Conservation (phyloP, 192 early-diverging fungal genomes). For the Rhizophagus sp. region DNA sequence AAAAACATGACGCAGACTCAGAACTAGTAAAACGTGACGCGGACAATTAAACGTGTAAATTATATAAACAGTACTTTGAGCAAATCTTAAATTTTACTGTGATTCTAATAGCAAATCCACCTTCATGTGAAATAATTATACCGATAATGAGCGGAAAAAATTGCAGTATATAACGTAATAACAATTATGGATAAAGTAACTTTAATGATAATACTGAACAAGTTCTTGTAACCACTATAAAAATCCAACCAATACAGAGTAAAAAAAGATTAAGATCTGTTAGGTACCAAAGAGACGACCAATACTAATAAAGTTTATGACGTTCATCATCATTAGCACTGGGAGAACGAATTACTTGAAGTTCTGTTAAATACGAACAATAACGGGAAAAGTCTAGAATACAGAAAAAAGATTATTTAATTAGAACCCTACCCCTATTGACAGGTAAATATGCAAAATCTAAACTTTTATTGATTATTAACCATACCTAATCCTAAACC, state of each 20-base stretch:
- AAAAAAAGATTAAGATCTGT: too few relatives aligned
- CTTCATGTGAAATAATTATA: slow-evolving; percentile 84
- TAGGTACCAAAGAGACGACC: slow-evolving; percentile 79
- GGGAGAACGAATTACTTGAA: slow-evolving; percentile 78
- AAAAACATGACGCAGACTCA: too few relatives aligned
- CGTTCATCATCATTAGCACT: slow-evolving; percentile 83
- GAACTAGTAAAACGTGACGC: too few relatives aligned
- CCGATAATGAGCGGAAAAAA: slow-evolving; percentile 77
- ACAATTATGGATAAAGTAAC: slow-evolving; percentile 66
- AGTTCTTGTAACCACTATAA: slow-evolving; percentile 69
- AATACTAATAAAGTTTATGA: slow-evolving; percentile 84
- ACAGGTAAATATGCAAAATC: too few relatives aligned
- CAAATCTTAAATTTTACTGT: slow-evolving; percentile 92
- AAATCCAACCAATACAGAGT: slow-evolving; percentile 61
- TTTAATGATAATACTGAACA: slow-evolving; percentile 61
- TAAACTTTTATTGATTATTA: too few relatives aligned
- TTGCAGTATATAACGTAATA: slow-evolving; percentile 67
- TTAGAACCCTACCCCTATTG: too few relatives aligned
- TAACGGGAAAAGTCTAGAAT: slow-evolving; percentile 81
- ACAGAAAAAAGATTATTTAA: slow-evolving; percentile 9
- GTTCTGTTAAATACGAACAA: slow-evolving; percentile 89
- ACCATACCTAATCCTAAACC: too few relatives aligned
- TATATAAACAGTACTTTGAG: too few relatives aligned
- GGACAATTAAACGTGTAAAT: too few relatives aligned
- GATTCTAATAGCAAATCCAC: slow-evolving; percentile 81